These are phyloP conservation scores for Lentinus brumalis DNA, from an alignment of 768 basidiomycete species.

Conservation along the genomic window DNA sequence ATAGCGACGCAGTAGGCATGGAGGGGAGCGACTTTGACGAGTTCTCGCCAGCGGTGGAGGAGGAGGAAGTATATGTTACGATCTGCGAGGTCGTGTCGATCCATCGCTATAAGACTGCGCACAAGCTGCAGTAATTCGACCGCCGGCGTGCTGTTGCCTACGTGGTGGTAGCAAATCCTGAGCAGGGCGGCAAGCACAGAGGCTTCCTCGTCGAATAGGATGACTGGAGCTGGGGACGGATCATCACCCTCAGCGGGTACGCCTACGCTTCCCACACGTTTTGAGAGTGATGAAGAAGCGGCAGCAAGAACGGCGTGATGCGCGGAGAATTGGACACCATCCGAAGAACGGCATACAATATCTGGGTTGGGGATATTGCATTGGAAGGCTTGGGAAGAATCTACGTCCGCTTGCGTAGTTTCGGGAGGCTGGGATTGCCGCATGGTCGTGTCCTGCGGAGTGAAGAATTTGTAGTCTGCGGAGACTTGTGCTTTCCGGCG, in stretches of 20 bases:
- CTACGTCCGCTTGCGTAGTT: too few species aligned
- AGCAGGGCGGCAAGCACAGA: not conserved
- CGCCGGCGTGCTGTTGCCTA: not conserved
- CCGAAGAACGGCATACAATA: constrained; percentile 55
- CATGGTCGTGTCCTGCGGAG: not conserved
- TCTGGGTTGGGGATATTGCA: constrained; percentile 29
- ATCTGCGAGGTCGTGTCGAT: not conserved
- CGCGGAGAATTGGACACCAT: constrained; percentile 47
- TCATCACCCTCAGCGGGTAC: not conserved
- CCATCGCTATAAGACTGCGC: not conserved
- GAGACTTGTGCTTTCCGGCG: not conserved
- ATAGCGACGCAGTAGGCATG: not conserved
- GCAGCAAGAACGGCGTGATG: constrained; percentile 54
- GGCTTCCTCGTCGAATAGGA: not conserved
- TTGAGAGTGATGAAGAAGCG: constrained; percentile 54
- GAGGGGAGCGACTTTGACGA: not conserved
- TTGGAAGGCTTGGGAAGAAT: not conserved
- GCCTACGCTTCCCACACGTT: constrained; percentile 21
- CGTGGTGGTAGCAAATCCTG: not conserved
- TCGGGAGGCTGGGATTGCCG: too few species aligned
- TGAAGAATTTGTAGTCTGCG: not conserved
- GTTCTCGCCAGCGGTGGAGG: not conserved
- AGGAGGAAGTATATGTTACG: not conserved
- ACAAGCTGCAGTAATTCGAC: not conserved
- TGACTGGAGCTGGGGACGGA: not conserved